Evolutionary conservation across 2,329 filamentous ascomycete genomes (phyloP), one percentile per base, ranked within the genome.

Genomic region (Alternaria ethzedia): DNA sequence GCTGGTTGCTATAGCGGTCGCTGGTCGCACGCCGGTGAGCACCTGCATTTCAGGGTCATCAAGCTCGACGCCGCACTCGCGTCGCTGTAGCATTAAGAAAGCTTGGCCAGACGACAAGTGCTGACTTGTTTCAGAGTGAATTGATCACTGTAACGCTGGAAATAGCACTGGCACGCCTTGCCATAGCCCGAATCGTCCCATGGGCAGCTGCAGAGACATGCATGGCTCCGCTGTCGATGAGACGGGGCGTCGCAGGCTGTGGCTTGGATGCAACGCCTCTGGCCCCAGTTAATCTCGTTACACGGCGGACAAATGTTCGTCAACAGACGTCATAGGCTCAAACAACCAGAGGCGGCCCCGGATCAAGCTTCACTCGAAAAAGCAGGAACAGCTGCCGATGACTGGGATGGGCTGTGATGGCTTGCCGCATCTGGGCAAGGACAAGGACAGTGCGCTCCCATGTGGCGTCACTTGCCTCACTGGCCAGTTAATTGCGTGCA

Each of bases 381-480:
- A 54, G 36, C 52, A 57, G 15, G 32, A 57, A 32, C 32, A 28
- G 17, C 32, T 28, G 46, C 30, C 49, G 49, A 52, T 28, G 52
- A 44, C 36, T 54, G 21, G 36, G 32, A 25, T 44, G 52, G 21
- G 21, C 21, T 44, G 11, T n/a, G 15, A 20, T 28, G 10, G 52
- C 60, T 65, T 65, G 44, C 70, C 60, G 63, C 63, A 70, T 69
- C 21, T 28, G 59, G 69, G 30, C 61, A 68, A 61, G 66, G 55
- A 26, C 26, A 32, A 45, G 49, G 43, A 41, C 46, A 30, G 52
- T 46, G 47, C 57, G 64, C 55, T 56, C 12, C 43, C 64, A 49
- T 68, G 72, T 73, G 72, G 72, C 71, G 70, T 66, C 67, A 63
- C 65, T 59, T 64, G 50, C 69, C 70, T 66, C 67, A 63, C 65